Percentiles rank a stretch among this genome's conserved stretches.
Conservation (phyloP, 129 eudicot genomes). For the Logfia minima region DNA sequence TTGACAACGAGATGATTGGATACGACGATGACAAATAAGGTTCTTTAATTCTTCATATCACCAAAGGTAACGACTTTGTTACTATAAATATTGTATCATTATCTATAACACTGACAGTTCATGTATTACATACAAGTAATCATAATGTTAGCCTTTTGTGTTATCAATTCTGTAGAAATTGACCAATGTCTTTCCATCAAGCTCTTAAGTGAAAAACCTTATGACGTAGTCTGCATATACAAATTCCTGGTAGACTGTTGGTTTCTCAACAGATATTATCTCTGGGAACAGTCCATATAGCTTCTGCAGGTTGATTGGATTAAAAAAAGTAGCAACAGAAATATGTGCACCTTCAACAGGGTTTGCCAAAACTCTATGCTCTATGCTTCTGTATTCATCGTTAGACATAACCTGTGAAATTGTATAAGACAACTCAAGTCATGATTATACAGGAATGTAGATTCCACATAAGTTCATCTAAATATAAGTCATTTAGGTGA, state of each 20-base stretch:
- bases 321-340: slow-evolving; percentile 49
- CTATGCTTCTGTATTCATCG: slow-evolving; percentile 46
- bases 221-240: slow-evolving; percentile 33
- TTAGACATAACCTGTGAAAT: slow-evolving; percentile 53
- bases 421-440: background rate
- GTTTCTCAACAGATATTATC: slow-evolving; percentile 44
- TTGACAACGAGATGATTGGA: background rate
- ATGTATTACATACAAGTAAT: background rate
- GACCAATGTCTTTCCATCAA: slow-evolving; percentile 49
- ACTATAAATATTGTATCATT: background rate
- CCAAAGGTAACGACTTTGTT: background rate
- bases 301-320: slow-evolving; percentile 37
- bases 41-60: background rate
- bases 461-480: background rate
- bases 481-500: background rate
- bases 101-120: background rate
- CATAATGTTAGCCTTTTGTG: background rate
- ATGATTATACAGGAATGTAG: background rate
- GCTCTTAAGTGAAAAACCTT: slow-evolving; percentile 54
- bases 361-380: slow-evolving; percentile 61
- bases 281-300: slow-evolving; percentile 54
- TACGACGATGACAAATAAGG: background rate
- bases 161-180: slow-evolving; percentile 42
- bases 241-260: slow-evolving; percentile 42
- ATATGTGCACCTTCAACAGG: slow-evolving; percentile 45